Evolutionary conservation across 805 yeast species (phyloP), one percentile per base, ranked within the genome.

Genomic region (Sugiyamaella marilandica): DNA sequence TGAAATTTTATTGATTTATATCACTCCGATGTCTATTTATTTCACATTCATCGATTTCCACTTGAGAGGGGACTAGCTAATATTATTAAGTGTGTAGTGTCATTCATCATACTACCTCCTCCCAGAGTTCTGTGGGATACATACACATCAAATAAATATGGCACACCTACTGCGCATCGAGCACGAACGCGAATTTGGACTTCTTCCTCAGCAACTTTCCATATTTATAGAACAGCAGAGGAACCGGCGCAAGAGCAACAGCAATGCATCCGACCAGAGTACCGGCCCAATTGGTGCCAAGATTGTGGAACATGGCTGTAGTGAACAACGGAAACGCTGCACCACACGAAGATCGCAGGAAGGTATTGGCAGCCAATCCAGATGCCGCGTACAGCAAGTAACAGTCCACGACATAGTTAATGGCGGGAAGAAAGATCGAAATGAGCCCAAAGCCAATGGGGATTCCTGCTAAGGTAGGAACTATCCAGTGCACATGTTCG

Each of bases 271-370:
- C 90, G 35, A 87, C 64, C 26, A 87, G 65, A 34, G 86, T 71
- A 57, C 92, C 91, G 1, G 95, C 92, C 92, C 92, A 87, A 60
- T 86, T 82, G 41, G 75, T 77, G 39, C 87, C 86, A 80, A 87
- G 76, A 55, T 74, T 74, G 32, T 72, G 67, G 69, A 87, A 85
- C 92, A 87, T 84, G 59, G 76, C 82, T 2, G 76, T 70, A 0
- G 89, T 86, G 65, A 87, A 87, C 52, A 87, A 71, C 47, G 89
- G 90, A 78, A 82, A 83, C 0, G 81, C 82, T 32, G 85, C 87
- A 51, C 87, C 94, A 58, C 82, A 80, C 0, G 75, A 70, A 2
- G 87, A 80, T 70, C 94, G 82, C 63, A 86, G 66, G 62, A 86
- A 77, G 0, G 91, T 81, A 65, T 85, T 86, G 9, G 81, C 90